Conservation (phyloP, 148 eudicot species). For the Arbutus unedo region DNA sequence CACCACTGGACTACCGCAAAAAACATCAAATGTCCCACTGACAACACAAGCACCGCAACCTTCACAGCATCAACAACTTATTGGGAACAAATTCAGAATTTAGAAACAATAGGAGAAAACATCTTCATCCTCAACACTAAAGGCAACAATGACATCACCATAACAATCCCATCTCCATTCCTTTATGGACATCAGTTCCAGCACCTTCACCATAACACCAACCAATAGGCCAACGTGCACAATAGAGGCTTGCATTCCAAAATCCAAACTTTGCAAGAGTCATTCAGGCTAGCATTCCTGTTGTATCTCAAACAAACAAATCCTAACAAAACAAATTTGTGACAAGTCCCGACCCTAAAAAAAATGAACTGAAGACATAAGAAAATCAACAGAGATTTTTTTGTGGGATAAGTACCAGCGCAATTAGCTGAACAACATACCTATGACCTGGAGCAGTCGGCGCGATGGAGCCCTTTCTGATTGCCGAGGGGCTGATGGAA, state of each 20-base stretch:
- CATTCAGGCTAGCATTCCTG: background rate
- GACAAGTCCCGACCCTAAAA: background rate
- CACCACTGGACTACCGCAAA: background rate
- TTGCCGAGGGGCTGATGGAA: constrained; percentile 56
- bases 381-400: background rate
- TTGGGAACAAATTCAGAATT: no score
- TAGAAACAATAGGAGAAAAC: background rate
- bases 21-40: background rate
- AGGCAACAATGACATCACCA: background rate
- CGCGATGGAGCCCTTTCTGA: constrained; percentile 54
- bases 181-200: background rate
- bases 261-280: background rate
- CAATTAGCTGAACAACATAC: constrained; percentile 36
- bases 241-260: background rate
- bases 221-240: background rate
- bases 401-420: background rate
- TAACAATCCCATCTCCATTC: background rate
- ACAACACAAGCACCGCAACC: background rate
- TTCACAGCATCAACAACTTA: background rate
- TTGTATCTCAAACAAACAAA: constrained; percentile 8
- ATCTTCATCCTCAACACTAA: background rate
- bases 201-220: constrained; percentile 1
- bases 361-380: background rate
- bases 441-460: constrained; percentile 85
- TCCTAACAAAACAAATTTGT: background rate